These are phyloP conservation scores for Spathaspora gorwiae DNA, from an alignment of 805 yeast genomes.

Conservation along the genomic window DNA sequence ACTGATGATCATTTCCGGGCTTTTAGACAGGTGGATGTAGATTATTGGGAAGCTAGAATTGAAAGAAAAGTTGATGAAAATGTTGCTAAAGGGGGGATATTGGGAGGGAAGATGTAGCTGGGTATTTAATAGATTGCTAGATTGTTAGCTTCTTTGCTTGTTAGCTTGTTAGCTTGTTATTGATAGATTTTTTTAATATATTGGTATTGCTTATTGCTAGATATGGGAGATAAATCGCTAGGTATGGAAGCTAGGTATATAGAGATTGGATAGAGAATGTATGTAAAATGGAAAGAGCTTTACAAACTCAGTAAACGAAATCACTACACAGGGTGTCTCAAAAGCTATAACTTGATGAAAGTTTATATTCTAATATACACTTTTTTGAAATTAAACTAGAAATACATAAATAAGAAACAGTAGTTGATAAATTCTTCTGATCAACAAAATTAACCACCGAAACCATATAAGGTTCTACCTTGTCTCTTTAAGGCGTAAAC, in stretches of 20 bases:
- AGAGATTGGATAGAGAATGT: too few relatives aligned
- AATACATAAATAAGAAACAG: not conserved
- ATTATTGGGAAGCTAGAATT: constrained; percentile 20
- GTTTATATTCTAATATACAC: not conserved
- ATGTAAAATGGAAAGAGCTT: too few relatives aligned
- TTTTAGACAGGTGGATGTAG: constrained; percentile 17
- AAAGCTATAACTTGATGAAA: not conserved
- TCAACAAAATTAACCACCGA: constrained; percentile 77
- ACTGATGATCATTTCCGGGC: constrained; percentile 25
- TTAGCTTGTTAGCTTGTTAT: too few relatives aligned
- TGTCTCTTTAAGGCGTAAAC: constrained; percentile 99
- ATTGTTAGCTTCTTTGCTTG: too few relatives aligned
- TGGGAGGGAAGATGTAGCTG: not conserved
- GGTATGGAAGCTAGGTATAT: too few relatives aligned
- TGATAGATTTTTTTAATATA: too few relatives aligned
- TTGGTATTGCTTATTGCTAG: too few relatives aligned
- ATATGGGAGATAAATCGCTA: too few relatives aligned
- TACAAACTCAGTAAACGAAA: too few relatives aligned
- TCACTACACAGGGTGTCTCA: too few relatives aligned
- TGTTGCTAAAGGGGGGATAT: not conserved
- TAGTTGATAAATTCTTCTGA: not conserved
- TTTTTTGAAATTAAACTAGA: not conserved
- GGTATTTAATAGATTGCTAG: not conserved
- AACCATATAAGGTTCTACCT: constrained; percentile 99
- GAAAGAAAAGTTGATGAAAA: constrained; percentile 15